Evolutionary conservation across 2,329 filamentous ascomycete species (phyloP).

Genomic region (Pseudogymnoascus sp.): DNA sequence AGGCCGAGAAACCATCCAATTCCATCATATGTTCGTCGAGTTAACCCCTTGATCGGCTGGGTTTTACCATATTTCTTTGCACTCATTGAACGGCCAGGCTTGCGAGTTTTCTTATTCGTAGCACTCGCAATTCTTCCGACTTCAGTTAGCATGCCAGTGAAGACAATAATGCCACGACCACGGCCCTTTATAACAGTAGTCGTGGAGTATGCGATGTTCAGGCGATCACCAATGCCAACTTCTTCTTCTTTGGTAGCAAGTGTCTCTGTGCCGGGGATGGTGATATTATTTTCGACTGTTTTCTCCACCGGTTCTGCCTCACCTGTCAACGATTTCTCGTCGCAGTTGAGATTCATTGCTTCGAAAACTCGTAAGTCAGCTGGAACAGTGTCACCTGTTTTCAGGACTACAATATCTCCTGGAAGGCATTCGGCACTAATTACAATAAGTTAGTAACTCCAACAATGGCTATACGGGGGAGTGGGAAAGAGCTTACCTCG

Average conservation of each 20-base stretch:
- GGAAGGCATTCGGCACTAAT: constrained; percentile 48
- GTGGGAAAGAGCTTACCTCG: constrained; percentile 18
- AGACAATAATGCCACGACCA: constrained; percentile 44
- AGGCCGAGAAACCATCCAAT: constrained; percentile 49
- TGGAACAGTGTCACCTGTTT: constrained; percentile 91
- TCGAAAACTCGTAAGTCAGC: constrained; percentile 63
- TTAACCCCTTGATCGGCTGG: constrained; percentile 41
- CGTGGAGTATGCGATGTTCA: constrained; percentile 48
- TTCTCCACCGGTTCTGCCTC: constrained; percentile 94
- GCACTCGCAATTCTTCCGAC: constrained; percentile 46
- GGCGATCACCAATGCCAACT: constrained; percentile 43
- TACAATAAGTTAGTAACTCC: constrained; percentile 33
- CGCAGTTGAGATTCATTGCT: constrained; percentile 54
- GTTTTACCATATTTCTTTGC: constrained; percentile 36
- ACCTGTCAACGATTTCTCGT: constrained; percentile 97
- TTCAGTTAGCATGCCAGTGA: constrained; percentile 49
- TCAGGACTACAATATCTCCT: constrained; percentile 83
- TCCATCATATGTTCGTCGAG: constrained; percentile 39
- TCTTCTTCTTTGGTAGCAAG: constrained; percentile 33
- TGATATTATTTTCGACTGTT: constrained; percentile 43
- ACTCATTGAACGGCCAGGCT: constrained; percentile 39
- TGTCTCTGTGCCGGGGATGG: constrained; percentile 21
- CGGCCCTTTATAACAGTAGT: constrained; percentile 47
- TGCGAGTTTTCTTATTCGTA: constrained; percentile 43
- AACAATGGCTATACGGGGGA: background rate